Evolutionary conservation across 306 rosid genomes (phyloP).

Genomic region (Quercus alba): DNA sequence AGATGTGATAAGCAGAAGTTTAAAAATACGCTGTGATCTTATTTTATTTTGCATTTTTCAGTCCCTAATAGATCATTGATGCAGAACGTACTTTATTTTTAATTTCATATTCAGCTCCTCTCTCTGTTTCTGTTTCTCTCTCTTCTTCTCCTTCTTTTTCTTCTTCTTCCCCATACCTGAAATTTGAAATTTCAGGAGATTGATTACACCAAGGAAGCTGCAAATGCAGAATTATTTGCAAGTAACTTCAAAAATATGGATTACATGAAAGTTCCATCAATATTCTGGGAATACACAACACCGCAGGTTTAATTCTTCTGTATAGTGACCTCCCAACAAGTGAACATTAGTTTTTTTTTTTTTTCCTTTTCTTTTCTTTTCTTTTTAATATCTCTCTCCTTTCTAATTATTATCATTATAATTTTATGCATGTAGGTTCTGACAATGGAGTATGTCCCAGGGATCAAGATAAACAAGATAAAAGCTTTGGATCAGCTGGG

Average conservation of each 20-base stretch:
- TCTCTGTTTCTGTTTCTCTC: background rate
- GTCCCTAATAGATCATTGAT: background rate
- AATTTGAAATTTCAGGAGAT: constrained; percentile 77
- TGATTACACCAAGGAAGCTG: constrained; percentile 98
- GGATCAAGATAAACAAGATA: constrained; percentile 94
- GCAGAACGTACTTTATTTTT: background rate
- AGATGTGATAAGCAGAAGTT: background rate
- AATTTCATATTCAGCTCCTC: background rate
- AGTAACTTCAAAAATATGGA: constrained; percentile 82
- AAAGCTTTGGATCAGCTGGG: constrained; percentile 96
- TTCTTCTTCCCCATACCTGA: background rate
- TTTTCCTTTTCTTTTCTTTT: constrained; percentile 2
- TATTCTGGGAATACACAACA: constrained; percentile 88
- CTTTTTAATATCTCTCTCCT: background rate
- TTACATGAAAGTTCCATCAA: constrained; percentile 89
- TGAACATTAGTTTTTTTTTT: constrained; percentile 4
- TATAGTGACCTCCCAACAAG: constrained; percentile 9
- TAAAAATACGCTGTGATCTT: background rate
- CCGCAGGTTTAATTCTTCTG: constrained; percentile 65
- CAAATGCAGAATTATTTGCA: constrained; percentile 84
- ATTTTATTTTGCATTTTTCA: background rate
- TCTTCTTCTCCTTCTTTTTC: background rate
- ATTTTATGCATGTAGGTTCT: constrained; percentile 52
- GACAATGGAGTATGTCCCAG: constrained; percentile 99
- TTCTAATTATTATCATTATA: constrained; percentile 12